Percentiles rank a stretch among this genome's conserved stretches.
These are phyloP conservation scores for Cryptococcus wingfieldii DNA, from an alignment of 1,284 basidiomycete species.

Conservation along the genomic window DNA sequence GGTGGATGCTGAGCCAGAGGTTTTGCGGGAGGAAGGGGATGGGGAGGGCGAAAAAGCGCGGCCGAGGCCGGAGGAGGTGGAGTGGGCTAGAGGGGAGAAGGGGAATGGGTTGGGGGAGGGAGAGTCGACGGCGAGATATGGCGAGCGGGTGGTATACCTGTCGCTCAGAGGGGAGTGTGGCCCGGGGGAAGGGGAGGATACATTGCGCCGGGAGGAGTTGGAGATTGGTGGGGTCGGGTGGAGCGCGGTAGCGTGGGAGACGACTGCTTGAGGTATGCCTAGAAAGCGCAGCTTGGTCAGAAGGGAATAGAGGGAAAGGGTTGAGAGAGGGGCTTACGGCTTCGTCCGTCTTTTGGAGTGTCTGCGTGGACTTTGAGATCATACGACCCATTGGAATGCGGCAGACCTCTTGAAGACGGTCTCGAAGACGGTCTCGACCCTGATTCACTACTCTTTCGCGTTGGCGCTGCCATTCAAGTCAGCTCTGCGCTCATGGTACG, in stretches of 20 bases:
- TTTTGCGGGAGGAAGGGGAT: background rate
- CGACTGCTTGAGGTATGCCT: conserved; percentile 41
- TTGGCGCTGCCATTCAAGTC: background rate
- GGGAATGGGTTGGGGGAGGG: conserved; percentile 7
- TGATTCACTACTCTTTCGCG: background rate
- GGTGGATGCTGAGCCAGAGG: conserved; percentile 23
- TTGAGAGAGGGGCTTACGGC: conserved; percentile 23
- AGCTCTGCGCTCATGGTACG: background rate
- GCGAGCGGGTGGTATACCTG: conserved; percentile 12
- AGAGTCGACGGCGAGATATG: conserved; percentile 23
- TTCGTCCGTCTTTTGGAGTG: conserved; percentile 27
- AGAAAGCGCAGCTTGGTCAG: background rate
- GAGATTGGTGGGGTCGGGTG: conserved; percentile 19
- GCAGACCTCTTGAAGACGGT: conserved; percentile 7
- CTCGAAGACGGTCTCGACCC: background rate
- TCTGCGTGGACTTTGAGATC: conserved; percentile 26
- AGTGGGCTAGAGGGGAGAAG: conserved; percentile 9
- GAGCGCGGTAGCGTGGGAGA: conserved; percentile 31
- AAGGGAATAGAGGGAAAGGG: background rate
- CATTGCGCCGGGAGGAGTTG: background rate
- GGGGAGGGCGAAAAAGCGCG: background rate
- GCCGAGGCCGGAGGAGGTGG: conserved; percentile 6
- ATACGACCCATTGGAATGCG: conserved; percentile 28
- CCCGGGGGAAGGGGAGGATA: conserved; percentile 7
- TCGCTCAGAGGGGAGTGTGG: too few relatives aligned